Evolutionary conservation across 176 grass and related monocot species (phyloP).

Genomic region (Musa schizocarpa): DNA sequence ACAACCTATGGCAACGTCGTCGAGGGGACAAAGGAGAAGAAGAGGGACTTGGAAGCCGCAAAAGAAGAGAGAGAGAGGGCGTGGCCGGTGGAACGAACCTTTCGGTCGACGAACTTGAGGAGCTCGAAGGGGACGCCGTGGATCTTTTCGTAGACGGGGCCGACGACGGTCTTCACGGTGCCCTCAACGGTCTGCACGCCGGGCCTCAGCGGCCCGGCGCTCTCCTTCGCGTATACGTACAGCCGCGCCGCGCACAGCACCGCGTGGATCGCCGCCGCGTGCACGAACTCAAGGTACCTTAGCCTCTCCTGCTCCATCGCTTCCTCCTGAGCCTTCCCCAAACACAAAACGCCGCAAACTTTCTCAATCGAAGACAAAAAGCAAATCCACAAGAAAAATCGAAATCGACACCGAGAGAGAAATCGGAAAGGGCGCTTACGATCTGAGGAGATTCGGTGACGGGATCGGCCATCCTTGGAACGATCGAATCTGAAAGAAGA

Average conservation of each 20-base stretch:
- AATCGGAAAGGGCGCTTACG: background rate
- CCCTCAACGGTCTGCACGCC: slow-evolving; percentile 79
- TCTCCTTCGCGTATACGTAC: slow-evolving; percentile 72
- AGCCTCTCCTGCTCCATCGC: slow-evolving; percentile 46
- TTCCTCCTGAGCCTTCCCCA: background rate
- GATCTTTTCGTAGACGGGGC: slow-evolving; percentile 66
- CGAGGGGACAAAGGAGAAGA: too few relatives aligned
- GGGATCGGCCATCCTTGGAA: background rate
- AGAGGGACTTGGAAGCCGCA: background rate
- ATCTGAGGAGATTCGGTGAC: background rate
- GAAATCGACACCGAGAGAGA: too few relatives aligned
- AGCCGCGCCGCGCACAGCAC: slow-evolving; percentile 41
- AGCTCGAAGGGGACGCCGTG: slow-evolving; percentile 54
- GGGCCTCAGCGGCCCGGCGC: slow-evolving; percentile 60
- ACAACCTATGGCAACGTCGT: too few relatives aligned
- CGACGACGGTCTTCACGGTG: slow-evolving; percentile 68
- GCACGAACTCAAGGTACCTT: slow-evolving; percentile 72
- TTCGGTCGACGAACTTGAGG: slow-evolving; percentile 84
- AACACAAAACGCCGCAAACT: background rate
- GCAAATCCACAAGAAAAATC: background rate
- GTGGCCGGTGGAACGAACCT: slow-evolving; percentile 27
- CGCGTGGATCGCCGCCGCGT: slow-evolving; percentile 57
- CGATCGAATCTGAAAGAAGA: background rate
- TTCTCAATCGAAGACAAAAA: background rate
- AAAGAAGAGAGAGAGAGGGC: background rate